phyloP scores from a whole-genome alignment of 148 eudicot species.

The Rhododendron simsii region DNA sequence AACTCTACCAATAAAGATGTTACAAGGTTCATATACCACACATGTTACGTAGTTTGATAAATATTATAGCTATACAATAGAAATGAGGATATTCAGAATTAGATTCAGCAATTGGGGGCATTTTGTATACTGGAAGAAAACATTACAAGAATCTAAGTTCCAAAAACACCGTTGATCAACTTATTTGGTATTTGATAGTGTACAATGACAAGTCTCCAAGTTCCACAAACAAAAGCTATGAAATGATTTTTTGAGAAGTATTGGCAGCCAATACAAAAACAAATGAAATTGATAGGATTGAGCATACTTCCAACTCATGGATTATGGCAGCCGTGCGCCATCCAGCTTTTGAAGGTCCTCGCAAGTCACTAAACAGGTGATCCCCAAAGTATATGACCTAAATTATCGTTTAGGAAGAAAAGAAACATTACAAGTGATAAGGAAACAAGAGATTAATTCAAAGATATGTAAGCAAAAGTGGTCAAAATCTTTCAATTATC shows the following conservation, averaged over 20 bases:
- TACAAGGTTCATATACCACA: background rate
- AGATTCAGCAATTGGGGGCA: background rate
- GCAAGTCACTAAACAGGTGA: constrained; percentile 90
- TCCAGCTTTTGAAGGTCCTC: constrained; percentile 97
- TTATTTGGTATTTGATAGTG: background rate
- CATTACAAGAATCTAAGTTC: background rate
- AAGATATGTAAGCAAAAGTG: background rate
- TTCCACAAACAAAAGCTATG: constrained; percentile 2
- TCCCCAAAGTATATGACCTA: constrained; percentile 99
- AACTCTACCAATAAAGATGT: background rate
- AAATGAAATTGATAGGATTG: background rate
- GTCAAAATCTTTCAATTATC: constrained; percentile 7
- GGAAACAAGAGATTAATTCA: background rate
- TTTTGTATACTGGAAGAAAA: background rate
- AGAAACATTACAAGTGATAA: background rate
- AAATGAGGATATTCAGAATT: background rate
- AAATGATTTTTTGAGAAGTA: background rate
- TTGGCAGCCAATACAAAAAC: background rate
- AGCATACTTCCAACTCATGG: constrained; percentile 77
- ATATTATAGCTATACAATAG: too few relatives aligned
- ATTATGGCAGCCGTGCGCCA: constrained; percentile 99
- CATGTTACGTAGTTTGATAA: background rate
- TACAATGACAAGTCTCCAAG: background rate
- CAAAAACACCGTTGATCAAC: background rate
- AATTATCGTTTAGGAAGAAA: constrained; percentile 9